Base-by-base conservation (phyloP, 352 stramenopile genomes). In the Paralagenidium karlingii region DNA sequence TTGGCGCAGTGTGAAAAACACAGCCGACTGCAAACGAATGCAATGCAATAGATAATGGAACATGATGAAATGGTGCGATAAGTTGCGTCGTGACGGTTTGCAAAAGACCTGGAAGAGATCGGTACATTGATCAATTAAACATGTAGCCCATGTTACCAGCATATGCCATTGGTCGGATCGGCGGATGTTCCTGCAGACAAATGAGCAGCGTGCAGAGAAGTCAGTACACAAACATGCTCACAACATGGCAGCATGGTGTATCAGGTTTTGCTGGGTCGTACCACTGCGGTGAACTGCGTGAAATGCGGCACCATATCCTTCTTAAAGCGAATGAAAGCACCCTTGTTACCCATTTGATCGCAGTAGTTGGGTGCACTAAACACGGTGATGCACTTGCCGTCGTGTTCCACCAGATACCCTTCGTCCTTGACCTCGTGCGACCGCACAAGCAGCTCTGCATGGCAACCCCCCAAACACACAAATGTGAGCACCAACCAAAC, bases 291-390 rank as follows among this genome's bases (percentile, higher is more conserved):
- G 56, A 97, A 99, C 54, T 98, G 83, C 42, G 85, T 97, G 55
- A 97, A 98, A 31, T 82, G 74, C 4, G 95, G 94, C 68, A 97
- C 83, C 68, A 97, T 83, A 38, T 91, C 73, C 41, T 87, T 74
- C 45, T 86, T 87, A 68, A 99, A 99, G 45, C 94, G 90, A 58
- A 99, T 98, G 58, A 98, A 98, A 9, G 95, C 96, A 34, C 95
- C 96, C 66, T 99, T 99, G 64, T 99, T 99, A 34, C 95, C 96
- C 94, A 99, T 99, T 44, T 96, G 83, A 50, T 97, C 91, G 60
- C 96, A 99, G 63, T 99, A 99, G 60, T 99, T 99, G 9, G 96
- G 95, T 28, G 96, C 96, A 21, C 77, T 97, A 56, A 99, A 99
- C 22, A 99, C 91, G 8, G 96, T 99, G 53, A 99, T 98, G 46